Conservation (phyloP, 176 grass and related monocot species). For the Juncus effusus region DNA sequence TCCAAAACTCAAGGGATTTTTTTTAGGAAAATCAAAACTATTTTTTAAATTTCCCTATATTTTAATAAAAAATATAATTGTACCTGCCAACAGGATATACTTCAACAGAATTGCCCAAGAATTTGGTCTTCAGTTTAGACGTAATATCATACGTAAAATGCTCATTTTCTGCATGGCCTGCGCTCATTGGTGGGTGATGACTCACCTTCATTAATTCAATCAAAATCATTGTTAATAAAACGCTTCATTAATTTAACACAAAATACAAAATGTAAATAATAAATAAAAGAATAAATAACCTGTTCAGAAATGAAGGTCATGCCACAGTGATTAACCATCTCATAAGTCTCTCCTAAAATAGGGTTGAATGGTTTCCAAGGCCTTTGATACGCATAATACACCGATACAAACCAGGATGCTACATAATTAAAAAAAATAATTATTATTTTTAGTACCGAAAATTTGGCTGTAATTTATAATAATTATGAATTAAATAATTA, state of each 20-base stretch:
- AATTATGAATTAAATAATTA: slow-evolving; percentile 14
- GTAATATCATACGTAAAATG: slow-evolving; percentile 98
- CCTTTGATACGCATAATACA: slow-evolving; percentile 71
- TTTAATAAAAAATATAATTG: background rate
- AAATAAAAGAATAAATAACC: slow-evolving; percentile 37
- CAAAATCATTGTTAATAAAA: background rate
- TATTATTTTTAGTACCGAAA: slow-evolving; percentile 17
- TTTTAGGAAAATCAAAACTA: too few relatives aligned
- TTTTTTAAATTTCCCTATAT: too few relatives aligned
- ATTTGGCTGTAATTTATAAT: background rate
- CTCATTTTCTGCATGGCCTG: slow-evolving; percentile 73
- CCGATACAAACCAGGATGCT: slow-evolving; percentile 95
- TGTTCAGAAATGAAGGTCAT: slow-evolving; percentile 83
- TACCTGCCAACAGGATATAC: slow-evolving; percentile 96
- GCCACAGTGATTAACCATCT: slow-evolving; percentile 82
- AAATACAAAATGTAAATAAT: too few relatives aligned
- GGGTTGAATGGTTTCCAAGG: slow-evolving; percentile 98
- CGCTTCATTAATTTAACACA: too few relatives aligned
- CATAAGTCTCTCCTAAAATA: slow-evolving; percentile 93
- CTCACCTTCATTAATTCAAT: slow-evolving; percentile 52
- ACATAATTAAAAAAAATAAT: slow-evolving; percentile 33
- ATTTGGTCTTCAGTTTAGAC: slow-evolving; percentile 93
- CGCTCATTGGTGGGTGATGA: slow-evolving; percentile 97
- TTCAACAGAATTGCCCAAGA: slow-evolving; percentile 91
- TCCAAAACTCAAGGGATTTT: too few relatives aligned